phyloP scores from a whole-genome alignment of 2,329 filamentous ascomycete genomes.

The Penicillium sp. region DNA sequence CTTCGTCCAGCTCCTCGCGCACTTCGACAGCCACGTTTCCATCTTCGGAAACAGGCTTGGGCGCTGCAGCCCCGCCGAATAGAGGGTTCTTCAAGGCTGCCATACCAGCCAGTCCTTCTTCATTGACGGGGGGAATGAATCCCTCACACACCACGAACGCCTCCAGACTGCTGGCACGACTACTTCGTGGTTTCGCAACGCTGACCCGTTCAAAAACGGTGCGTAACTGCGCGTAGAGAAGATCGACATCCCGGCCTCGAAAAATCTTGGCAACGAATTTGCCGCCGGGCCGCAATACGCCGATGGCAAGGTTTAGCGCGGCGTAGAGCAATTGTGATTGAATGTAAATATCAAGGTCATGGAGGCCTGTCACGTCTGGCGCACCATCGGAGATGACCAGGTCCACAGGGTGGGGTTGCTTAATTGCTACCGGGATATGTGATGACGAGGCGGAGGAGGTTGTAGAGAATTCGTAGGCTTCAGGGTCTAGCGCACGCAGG shows the following conservation, averaged over 20 bases:
- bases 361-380: constrained; percentile 92
- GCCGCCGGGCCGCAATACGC: constrained; percentile 87
- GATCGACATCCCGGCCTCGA: constrained; percentile 88
- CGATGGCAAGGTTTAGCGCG: constrained; percentile 88
- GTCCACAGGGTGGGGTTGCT: constrained; percentile 78
- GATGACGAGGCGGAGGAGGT: constrained; percentile 32
- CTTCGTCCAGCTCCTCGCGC: constrained; percentile 46
- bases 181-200: constrained; percentile 91
- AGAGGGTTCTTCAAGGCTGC: constrained; percentile 41
- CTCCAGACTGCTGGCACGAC: constrained; percentile 93
- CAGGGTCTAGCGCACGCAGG: constrained; percentile 78
- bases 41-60: constrained; percentile 31
- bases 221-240: constrained; percentile 91
- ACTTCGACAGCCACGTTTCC: constrained; percentile 41
- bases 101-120: constrained; percentile 52
- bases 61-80: constrained; percentile 41
- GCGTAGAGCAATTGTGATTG: constrained; percentile 94
- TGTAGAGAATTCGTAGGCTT: constrained; percentile 53
- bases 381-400: constrained; percentile 94
- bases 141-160: constrained; percentile 95
- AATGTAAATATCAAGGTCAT: constrained; percentile 97
- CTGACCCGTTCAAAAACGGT: constrained; percentile 85
- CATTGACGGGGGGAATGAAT: constrained; percentile 69
- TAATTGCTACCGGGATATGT: constrained; percentile 38
- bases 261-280: constrained; percentile 99